Evolutionary conservation across 1,284 basidiomycete species (phyloP), one percentile per base, ranked within the genome.

Genomic region (Pseudozyma sp.): DNA sequence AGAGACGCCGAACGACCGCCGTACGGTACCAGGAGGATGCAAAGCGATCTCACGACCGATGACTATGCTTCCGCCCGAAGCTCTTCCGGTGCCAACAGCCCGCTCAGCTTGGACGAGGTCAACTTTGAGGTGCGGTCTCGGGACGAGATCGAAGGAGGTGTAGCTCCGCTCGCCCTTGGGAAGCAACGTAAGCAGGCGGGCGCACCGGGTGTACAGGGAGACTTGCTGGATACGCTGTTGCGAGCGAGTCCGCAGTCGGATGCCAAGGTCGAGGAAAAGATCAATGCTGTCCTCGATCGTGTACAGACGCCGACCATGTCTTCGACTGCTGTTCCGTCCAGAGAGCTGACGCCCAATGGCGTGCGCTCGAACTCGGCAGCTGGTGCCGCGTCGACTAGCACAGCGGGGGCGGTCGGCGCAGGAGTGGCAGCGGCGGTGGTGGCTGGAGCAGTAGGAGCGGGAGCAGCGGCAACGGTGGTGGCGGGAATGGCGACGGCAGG

Each of bases 241-340:
- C 54, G 67, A 7, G 43, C 46, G 3, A 45, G 57, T 17, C 30
- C 54, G 33, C 49, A 56, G 19, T 33, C 48, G 8, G 46, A 46
- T 11, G 57, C 64, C 11, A 42, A 47, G 9, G 62, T 79, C 5
- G 77, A 80, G 45, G 77, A 79, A 13, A 57, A 60, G 35, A 80
- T 80, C 61, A 74, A 80, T 29, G 75, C 76, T 17, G 77, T 80
- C 5, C 63, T 80, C 17, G 47, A 68, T 40, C 59, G 75, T 10
- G 75, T 73, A 16, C 47, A 68, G 50, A 66, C 61, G 19, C 64
- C 62, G 17, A 53, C 54, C 35, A 16, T 33, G 8, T 53, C 43
- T 3, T 39, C 33, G 16, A 11, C 37, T 5, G 44, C 37, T 10
- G 29, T 7, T 19, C 6, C 54, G 7, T 40, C 37, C 8, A 30